Base-by-base conservation (phyloP, 2,329 filamentous ascomycete species). In the Pseudogymnoascus sp. region DNA sequence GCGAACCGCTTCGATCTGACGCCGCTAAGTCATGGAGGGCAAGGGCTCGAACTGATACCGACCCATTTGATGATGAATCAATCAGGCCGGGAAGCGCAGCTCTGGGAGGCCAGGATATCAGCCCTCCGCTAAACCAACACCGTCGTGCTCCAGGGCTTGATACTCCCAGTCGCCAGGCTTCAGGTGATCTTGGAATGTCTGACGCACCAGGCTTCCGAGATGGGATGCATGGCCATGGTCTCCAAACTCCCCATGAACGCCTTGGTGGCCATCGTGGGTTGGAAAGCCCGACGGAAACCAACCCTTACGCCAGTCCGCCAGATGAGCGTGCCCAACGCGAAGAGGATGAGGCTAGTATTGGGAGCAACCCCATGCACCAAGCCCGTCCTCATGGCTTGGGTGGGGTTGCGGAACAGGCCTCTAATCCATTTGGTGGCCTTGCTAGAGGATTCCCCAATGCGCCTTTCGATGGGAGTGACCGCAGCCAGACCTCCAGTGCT, bases 271-370 rank as follows among this genome's bases (percentile, higher is more conserved):
- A 87, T 67, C 90, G 91, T 0, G 50, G 50, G 29, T 40, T 60
- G 35, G 84, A 91, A 72, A 97, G 93, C 73, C 95, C 95, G 10
- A 95, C 93, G 0, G 91, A 96, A 71, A 97, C 95, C 2, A 99
- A 99, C 72, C 95, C 95, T 1, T 99, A 95, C 73, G 90, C 93
- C 67, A 97, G 93, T 74, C 95, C 95, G 2, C 86, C 89, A 7
- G 89, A 88, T 38, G 89, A 92, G 26, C 86, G 86, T 50, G 79
- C 79, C 4, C 86, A 90, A 59, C 83, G 84, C 17, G 80, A 82
- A 53, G 50, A 56, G 29, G 83, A 88, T 50, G 77, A 79, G 5
- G 80, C 81, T 59, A 69, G 65, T 19, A 71, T 67, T 61, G 71
- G 71, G 15, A 67, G 62, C 7, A 71, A 72, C 21, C 50, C 65